Evolutionary conservation across 805 yeast species (phyloP).

Genomic region (Starmerella roubikii): DNA sequence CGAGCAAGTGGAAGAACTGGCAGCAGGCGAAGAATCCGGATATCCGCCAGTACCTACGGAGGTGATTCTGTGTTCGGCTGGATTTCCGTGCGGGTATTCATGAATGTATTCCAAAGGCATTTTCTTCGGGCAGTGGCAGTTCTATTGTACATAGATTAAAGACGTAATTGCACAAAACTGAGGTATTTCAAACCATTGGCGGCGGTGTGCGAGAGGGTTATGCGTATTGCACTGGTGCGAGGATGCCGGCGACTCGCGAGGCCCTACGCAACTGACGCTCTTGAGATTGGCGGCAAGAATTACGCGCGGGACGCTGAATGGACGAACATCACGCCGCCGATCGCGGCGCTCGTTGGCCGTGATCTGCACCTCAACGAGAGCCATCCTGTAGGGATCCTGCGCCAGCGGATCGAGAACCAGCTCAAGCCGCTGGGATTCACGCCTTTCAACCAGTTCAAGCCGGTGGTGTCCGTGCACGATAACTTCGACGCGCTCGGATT

Average conservation of each 20-base stretch:
- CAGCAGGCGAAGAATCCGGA: conserved; percentile 27
- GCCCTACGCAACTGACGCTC: too few species aligned
- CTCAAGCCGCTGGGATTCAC: conserved; percentile 53
- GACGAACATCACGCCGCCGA: conserved; percentile 76
- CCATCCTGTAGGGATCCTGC: conserved; percentile 84
- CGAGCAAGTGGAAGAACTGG: conserved; percentile 38
- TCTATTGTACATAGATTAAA: too few species aligned
- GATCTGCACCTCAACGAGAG: conserved; percentile 56
- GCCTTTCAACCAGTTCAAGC: conserved; percentile 64
- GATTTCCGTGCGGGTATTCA: too few species aligned
- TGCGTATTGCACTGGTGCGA: too few species aligned
- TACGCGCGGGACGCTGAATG: conserved; percentile 44
- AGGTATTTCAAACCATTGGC: too few species aligned
- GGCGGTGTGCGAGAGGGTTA: too few species aligned
- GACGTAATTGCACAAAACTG: too few species aligned
- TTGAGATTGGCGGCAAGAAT: conserved; percentile 6
- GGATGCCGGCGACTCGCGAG: neutral
- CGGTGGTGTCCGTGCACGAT: conserved; percentile 67
- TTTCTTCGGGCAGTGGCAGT: too few species aligned
- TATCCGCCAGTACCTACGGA: conserved; percentile 49
- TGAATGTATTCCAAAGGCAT: too few species aligned
- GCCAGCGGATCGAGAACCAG: conserved; percentile 55
- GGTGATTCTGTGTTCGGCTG: conserved; percentile 32
- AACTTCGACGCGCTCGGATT: conserved; percentile 90
- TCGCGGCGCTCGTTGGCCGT: conserved; percentile 53